phyloP scores from a whole-genome alignment of 2,329 filamentous ascomycete genomes.

The Arthrobotrys megalospora region DNA sequence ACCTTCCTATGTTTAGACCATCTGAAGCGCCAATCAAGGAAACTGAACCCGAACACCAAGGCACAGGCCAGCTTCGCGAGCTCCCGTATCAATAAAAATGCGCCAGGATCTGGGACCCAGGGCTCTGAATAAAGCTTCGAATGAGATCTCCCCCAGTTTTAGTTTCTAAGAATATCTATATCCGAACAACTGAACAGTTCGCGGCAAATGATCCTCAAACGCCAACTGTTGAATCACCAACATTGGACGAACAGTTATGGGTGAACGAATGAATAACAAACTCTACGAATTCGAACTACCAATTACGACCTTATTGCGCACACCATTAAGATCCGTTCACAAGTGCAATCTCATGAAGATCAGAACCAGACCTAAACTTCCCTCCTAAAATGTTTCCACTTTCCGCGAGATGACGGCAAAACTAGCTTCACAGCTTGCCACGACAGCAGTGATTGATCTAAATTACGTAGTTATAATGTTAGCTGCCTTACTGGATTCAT shows the following conservation, averaged over 20 bases:
- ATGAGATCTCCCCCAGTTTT: no score
- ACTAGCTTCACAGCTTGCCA: slow-evolving; percentile 3
- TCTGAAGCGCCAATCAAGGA: slow-evolving; percentile 16
- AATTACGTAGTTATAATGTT: slow-evolving; percentile 15
- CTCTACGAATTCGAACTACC: background rate
- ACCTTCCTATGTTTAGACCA: slow-evolving; percentile 26
- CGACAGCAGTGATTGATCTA: slow-evolving; percentile 8
- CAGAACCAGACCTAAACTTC: background rate
- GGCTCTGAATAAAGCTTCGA: no score
- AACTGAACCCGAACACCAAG: slow-evolving; percentile 19
- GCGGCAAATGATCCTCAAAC: slow-evolving; percentile 5
- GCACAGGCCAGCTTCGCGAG: background rate
- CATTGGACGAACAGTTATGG: slow-evolving; percentile 6
- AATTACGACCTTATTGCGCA: slow-evolving; percentile 25
- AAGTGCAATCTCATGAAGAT: slow-evolving; percentile 20
- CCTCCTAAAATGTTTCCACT: background rate
- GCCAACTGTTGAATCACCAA: slow-evolving; percentile 8
- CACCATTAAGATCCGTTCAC: slow-evolving; percentile 3
- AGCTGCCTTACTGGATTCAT: background rate
- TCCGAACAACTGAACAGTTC: background rate
- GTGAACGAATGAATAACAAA: background rate
- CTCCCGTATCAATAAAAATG: slow-evolving; percentile 2
- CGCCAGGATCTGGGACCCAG: background rate
- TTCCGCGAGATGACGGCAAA: slow-evolving; percentile 12
- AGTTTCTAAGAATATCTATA: slow-evolving; percentile 21